Evolutionary conservation across 1,139 yeast genomes (phyloP).

Genomic region (Geotrichum klebahnii): DNA sequence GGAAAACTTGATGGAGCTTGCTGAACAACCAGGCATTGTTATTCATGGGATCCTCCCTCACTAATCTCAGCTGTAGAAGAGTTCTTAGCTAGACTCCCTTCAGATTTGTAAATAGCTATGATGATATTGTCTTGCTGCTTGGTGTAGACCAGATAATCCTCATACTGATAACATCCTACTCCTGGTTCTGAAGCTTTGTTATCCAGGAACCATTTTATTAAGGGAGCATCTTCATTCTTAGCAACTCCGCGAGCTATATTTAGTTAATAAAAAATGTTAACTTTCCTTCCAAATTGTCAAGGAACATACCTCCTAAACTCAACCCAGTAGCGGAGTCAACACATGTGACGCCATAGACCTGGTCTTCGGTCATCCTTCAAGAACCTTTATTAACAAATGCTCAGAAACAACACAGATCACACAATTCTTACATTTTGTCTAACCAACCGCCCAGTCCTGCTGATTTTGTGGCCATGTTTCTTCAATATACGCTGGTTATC

Average conservation of each 20-base stretch:
- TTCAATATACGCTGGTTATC: not conserved
- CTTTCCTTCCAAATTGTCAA: not conserved
- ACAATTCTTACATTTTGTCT: conserved; percentile 27
- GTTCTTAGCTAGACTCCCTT: not conserved
- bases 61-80: too few relatives aligned
- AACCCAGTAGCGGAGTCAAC: conserved; percentile 30
- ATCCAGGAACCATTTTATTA: conserved; percentile 24
- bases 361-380: conserved; percentile 26
- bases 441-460: conserved; percentile 29
- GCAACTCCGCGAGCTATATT: conserved; percentile 30
- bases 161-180: conserved; percentile 5
- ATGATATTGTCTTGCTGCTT: conserved; percentile 14
- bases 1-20: too few relatives aligned
- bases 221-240: conserved; percentile 31
- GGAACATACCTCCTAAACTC: conserved; percentile 29
- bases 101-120: conserved; percentile 18
- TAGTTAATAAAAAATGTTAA: not conserved
- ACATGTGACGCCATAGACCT: conserved; percentile 30
- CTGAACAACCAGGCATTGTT: too few relatives aligned
- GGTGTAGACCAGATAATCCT: conserved; percentile 9
- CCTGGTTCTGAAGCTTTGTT: conserved; percentile 13
- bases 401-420: not conserved
- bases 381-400: conserved; percentile 1
- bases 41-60: too few relatives aligned
- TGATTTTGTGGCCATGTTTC: conserved; percentile 7